Conservation (phyloP, 768 basidiomycete genomes). For the Tricholoma hemisulphureum region DNA sequence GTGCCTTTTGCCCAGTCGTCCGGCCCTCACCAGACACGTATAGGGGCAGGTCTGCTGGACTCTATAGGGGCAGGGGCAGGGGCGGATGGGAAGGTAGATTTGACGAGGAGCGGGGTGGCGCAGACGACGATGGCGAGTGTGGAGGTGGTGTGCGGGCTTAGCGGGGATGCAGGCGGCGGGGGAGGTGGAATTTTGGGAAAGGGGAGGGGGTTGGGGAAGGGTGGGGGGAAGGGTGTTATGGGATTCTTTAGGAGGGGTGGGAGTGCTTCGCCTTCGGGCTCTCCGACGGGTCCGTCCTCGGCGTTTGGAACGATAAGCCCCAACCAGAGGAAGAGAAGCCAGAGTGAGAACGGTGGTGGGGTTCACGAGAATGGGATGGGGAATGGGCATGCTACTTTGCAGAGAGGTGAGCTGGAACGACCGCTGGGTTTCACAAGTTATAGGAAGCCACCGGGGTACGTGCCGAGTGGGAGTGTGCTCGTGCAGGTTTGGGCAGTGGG, state of each 20-base stretch:
- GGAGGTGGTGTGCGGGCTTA: slow-evolving; percentile 66
- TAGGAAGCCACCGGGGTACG: slow-evolving; percentile 69
- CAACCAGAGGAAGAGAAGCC: slow-evolving; percentile 10
- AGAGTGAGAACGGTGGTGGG: slow-evolving; percentile 16
- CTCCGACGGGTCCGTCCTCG: slow-evolving; percentile 5
- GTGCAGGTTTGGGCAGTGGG: slow-evolving; percentile 92
- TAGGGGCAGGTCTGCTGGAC: slow-evolving; percentile 4
- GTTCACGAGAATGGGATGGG: slow-evolving; percentile 4
- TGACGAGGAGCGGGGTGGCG: slow-evolving; percentile 74
- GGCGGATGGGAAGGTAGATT: slow-evolving; percentile 58
- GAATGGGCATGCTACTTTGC: neutral
- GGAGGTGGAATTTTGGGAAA: neutral
- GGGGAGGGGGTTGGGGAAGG: neutral
- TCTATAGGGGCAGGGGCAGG: slow-evolving; percentile 23
- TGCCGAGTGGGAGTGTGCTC: slow-evolving; percentile 66
- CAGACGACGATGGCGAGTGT: slow-evolving; percentile 89
- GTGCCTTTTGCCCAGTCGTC: slow-evolving; percentile 27
- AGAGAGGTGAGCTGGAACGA: slow-evolving; percentile 3
- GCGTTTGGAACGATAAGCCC: slow-evolving; percentile 9
- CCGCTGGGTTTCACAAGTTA: slow-evolving; percentile 69
- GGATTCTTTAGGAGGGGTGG: slow-evolving; percentile 19
- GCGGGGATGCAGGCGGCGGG: slow-evolving; percentile 14
- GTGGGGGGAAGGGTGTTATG: slow-evolving; percentile 12
- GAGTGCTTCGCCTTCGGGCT: slow-evolving; percentile 6
- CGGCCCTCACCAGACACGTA: slow-evolving; percentile 13